Percentiles rank a stretch among this genome's conserved stretches.
phyloP scores from a whole-genome alignment of 108 stramenopile genomes.

The Nannochloropsis gaditana region DNA sequence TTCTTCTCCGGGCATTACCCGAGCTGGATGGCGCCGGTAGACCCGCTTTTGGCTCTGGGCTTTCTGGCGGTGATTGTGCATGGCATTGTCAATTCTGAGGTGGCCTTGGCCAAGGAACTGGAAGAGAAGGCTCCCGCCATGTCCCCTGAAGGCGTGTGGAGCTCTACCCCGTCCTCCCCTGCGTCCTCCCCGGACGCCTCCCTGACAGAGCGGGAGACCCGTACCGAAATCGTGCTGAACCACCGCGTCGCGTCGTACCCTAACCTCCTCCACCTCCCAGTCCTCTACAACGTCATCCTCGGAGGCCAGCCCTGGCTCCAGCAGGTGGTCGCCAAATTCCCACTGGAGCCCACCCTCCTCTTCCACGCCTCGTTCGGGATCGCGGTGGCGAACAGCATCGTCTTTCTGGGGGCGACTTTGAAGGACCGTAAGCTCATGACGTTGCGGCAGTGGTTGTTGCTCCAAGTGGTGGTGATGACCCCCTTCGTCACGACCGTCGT shows the following conservation, averaged over 20 bases:
- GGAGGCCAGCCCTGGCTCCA: background rate
- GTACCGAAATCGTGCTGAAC: background rate
- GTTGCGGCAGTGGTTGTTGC: background rate
- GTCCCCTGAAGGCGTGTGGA: constrained; percentile 6
- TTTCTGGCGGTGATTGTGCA: constrained; percentile 9
- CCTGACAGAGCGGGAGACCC: background rate
- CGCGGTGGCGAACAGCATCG: background rate
- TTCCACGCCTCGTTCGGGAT: constrained; percentile 10
- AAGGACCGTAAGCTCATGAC: constrained; percentile 18
- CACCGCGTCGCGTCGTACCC: constrained; percentile 5
- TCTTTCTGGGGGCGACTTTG: background rate
- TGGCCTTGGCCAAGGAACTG: background rate
- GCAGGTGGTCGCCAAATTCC: background rate
- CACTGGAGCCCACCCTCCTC: background rate
- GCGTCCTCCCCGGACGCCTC: background rate
- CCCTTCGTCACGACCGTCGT: background rate
- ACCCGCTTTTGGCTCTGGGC: background rate
- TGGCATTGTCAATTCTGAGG: background rate
- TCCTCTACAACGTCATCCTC: background rate
- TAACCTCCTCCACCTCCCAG: background rate
- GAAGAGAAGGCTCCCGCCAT: background rate
- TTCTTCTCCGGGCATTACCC: background rate
- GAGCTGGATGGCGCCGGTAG: background rate
- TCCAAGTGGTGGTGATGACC: background rate
- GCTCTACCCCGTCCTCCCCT: background rate